These are phyloP conservation scores for Monosporascus ibericus DNA, from an alignment of 2,329 filamentous ascomycete genomes.

Conservation along the genomic window DNA sequence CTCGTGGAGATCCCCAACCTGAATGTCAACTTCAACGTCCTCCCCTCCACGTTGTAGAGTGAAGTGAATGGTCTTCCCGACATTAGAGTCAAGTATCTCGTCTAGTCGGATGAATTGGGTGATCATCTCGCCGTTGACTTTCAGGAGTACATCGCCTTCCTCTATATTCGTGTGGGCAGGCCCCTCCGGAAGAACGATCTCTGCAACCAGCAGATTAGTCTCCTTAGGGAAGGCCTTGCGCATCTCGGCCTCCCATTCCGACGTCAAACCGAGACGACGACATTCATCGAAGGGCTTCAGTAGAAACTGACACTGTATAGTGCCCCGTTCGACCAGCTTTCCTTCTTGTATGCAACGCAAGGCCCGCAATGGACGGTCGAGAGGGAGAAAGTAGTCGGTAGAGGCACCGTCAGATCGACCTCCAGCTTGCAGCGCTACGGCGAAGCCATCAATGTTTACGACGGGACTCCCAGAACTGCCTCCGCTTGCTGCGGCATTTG, in stretches of 20 bases:
- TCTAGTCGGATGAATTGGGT: conserved; percentile 91
- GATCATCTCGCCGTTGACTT: conserved; percentile 87
- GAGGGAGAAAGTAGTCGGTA: conserved; percentile 93
- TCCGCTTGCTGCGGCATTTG: conserved; percentile 91
- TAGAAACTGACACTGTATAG: conserved; percentile 97
- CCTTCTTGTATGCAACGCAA: conserved; percentile 77
- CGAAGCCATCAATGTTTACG: conserved; percentile 88
- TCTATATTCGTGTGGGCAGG: conserved; percentile 82
- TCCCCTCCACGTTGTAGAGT: conserved; percentile 84
- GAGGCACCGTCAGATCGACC: conserved; percentile 91
- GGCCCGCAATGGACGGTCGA: conserved; percentile 84
- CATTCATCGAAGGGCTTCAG: conserved; percentile 98
- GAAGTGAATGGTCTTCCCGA: conserved; percentile 70
- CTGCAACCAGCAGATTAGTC: conserved; percentile 93
- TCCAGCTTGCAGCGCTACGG: conserved; percentile 88
- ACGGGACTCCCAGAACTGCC: conserved; percentile 98
- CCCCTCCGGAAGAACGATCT: conserved; percentile 87
- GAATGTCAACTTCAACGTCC: conserved; percentile 76
- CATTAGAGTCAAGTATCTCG: conserved; percentile 83
- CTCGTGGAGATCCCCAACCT: conserved; percentile 82
- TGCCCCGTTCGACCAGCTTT: conserved; percentile 74
- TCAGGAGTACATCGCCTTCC: conserved; percentile 88
- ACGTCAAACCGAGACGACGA: conserved; percentile 74
- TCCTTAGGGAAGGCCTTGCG: conserved; percentile 82
- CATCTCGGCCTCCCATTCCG: conserved; percentile 80